Evolutionary conservation across 192 early-diverging fungal genomes (phyloP).

Genomic region (Helicostylum pulchrum): DNA sequence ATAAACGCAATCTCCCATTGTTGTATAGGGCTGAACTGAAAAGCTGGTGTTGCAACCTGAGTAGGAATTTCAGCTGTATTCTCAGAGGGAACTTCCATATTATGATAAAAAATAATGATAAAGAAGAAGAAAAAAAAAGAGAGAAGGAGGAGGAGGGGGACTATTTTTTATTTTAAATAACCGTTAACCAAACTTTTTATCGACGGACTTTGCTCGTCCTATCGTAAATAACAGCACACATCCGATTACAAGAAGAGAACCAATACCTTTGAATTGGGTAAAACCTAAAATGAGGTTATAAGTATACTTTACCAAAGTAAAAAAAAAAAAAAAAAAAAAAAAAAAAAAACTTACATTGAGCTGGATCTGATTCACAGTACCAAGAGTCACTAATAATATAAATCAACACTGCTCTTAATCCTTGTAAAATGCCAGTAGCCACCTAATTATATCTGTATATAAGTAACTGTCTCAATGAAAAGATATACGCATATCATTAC

Average conservation of each 20-base stretch:
- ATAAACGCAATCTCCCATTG: conserved; percentile 33
- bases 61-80: too few relatives aligned
- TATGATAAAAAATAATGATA: too few relatives aligned
- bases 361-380: conserved; percentile 48
- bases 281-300: conserved; percentile 30
- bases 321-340: not conserved
- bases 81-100: too few relatives aligned
- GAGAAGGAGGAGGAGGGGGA: too few relatives aligned
- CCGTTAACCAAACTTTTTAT: too few relatives aligned
- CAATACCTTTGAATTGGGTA: conserved; percentile 52
- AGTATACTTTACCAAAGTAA: too few relatives aligned
- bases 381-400: conserved; percentile 57
- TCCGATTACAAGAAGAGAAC: conserved; percentile 48
- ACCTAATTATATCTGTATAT: conserved; percentile 26
- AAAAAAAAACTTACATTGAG: conserved; percentile 44
- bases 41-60: too few relatives aligned
- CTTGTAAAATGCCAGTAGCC: conserved; percentile 55
- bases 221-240: conserved; percentile 54
- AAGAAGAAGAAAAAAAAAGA: too few relatives aligned
- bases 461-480: too few relatives aligned
- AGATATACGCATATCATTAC: not conserved
- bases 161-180: too few relatives aligned
- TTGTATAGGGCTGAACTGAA: conserved; percentile 3
- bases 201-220: conserved; percentile 11
- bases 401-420: conserved; percentile 52